phyloP scores from a whole-genome alignment of 148 eudicot genomes.

The Vaccinium myrtillus region DNA sequence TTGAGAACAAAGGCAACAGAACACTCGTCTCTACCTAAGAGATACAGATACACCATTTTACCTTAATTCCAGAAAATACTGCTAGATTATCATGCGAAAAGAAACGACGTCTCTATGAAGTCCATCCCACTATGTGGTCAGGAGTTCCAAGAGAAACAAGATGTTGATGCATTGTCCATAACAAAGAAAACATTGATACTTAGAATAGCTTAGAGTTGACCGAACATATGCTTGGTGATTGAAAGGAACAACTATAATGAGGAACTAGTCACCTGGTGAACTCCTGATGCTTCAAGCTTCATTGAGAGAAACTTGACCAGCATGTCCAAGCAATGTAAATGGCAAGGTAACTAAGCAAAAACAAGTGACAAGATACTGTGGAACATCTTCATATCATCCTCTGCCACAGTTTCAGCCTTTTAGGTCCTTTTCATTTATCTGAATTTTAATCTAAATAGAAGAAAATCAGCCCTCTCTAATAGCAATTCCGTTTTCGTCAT shows the following conservation, averaged over 20 bases:
- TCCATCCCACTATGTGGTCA: not conserved
- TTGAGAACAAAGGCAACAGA: not conserved
- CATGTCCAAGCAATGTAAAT: not conserved
- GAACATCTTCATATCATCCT: not conserved
- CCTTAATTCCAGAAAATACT: not conserved
- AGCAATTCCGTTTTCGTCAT: not conserved
- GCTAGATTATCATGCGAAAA: not conserved
- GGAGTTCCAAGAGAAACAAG: not conserved
- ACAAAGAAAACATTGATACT: not conserved
- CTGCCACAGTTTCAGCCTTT: not conserved
- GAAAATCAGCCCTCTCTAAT: not conserved
- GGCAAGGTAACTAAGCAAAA: not conserved
- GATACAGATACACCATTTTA: not conserved
- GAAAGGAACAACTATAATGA: not conserved
- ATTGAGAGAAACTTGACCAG: not conserved
- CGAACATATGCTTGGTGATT: not conserved
- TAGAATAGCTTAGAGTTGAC: not conserved
- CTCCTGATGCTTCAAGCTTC: not conserved
- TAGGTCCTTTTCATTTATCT: not conserved
- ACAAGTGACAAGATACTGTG: not conserved
- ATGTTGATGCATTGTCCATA: conserved; percentile 5
- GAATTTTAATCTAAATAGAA: too few species aligned
- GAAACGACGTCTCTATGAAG: not conserved
- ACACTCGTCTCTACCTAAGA: not conserved
- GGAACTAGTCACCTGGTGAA: not conserved